Evolutionary conservation across 345 rosid genomes (phyloP).

Genomic region (Hibiscus mutabilis): DNA sequence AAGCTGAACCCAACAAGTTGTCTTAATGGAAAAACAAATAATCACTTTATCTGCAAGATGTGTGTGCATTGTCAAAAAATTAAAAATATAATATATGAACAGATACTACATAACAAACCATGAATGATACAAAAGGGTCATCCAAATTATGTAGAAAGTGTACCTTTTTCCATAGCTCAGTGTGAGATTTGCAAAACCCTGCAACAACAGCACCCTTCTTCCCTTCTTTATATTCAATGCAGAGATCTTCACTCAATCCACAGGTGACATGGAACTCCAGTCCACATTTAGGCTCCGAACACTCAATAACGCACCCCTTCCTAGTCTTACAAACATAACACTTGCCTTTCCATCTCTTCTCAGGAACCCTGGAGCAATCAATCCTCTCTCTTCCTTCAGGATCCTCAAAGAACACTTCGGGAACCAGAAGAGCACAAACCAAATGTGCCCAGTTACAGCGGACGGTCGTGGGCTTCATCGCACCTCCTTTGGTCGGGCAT

Average conservation of each 20-base stretch:
- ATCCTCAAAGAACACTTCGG: constrained; percentile 80
- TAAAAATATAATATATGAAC: no score
- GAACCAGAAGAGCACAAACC: constrained; percentile 71
- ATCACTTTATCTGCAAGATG: no score
- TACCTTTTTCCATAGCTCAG: constrained; percentile 80
- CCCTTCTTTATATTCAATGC: constrained; percentile 68
- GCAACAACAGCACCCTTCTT: constrained; percentile 72
- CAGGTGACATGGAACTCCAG: constrained; percentile 79
- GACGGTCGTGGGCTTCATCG: constrained; percentile 6
- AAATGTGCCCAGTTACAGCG: constrained; percentile 77
- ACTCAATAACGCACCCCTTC: constrained; percentile 67
- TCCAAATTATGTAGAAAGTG: not conserved
- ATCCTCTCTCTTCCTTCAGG: constrained; percentile 82
- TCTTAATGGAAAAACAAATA: no score
- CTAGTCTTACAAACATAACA: constrained; percentile 57
- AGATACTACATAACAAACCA: not conserved
- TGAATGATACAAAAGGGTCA: not conserved
- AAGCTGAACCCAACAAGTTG: no score
- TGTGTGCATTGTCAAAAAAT: no score
- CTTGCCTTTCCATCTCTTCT: constrained; percentile 46
- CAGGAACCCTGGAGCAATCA: constrained; percentile 52
- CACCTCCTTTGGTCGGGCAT: constrained; percentile 3
- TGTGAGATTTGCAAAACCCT: constrained; percentile 76
- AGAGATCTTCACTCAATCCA: constrained; percentile 67
- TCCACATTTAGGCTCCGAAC: constrained; percentile 76